A percentile compares a stretch with the other conserved stretches of the same genome.
Conservation (phyloP, 352 stramenopile species). For the Globisporangium recalcitrans region DNA sequence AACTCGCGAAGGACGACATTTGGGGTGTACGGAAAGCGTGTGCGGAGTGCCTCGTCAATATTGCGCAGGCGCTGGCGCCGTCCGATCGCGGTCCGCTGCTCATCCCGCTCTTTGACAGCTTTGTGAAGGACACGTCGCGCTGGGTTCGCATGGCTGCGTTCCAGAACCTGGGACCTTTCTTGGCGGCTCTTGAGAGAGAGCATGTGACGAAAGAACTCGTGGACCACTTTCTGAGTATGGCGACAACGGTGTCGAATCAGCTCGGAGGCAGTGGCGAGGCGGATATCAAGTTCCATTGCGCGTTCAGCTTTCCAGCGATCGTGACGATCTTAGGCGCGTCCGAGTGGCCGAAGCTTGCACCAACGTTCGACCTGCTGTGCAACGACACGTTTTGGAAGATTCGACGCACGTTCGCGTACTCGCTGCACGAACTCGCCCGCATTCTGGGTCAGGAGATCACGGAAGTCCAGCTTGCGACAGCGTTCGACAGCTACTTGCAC, state of each 20-base stretch:
- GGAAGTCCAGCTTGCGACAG: slow-evolving; percentile 69
- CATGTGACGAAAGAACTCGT: slow-evolving; percentile 80
- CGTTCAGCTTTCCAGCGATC: slow-evolving; percentile 89
- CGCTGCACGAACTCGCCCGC: slow-evolving; percentile 84
- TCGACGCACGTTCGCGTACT: slow-evolving; percentile 89
- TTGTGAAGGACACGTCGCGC: slow-evolving; percentile 87
- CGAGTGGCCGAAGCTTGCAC: slow-evolving; percentile 73
- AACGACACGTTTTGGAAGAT: slow-evolving; percentile 88
- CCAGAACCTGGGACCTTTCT: slow-evolving; percentile 81
- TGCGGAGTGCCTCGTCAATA: slow-evolving; percentile 85
- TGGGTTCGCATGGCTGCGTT: slow-evolving; percentile 94
- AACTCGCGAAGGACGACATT: slow-evolving; percentile 91
- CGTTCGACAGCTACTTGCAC: slow-evolving; percentile 81
- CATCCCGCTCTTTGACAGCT: slow-evolving; percentile 86
- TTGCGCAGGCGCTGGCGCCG: slow-evolving; percentile 80
- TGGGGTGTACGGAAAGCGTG: slow-evolving; percentile 92
- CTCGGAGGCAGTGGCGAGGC: slow-evolving; percentile 69
- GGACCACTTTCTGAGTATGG: slow-evolving; percentile 83
- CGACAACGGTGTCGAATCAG: slow-evolving; percentile 45
- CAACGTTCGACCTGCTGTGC: slow-evolving; percentile 77
- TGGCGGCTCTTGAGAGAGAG: slow-evolving; percentile 79
- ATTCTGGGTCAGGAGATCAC: slow-evolving; percentile 80
- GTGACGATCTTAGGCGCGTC: slow-evolving; percentile 65
- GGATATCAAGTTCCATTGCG: slow-evolving; percentile 91
- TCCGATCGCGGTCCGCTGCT: slow-evolving; percentile 69